phyloP scores from a whole-genome alignment of 495 filamentous ascomycete species.

The Podospora bellae-mahoneyi region DNA sequence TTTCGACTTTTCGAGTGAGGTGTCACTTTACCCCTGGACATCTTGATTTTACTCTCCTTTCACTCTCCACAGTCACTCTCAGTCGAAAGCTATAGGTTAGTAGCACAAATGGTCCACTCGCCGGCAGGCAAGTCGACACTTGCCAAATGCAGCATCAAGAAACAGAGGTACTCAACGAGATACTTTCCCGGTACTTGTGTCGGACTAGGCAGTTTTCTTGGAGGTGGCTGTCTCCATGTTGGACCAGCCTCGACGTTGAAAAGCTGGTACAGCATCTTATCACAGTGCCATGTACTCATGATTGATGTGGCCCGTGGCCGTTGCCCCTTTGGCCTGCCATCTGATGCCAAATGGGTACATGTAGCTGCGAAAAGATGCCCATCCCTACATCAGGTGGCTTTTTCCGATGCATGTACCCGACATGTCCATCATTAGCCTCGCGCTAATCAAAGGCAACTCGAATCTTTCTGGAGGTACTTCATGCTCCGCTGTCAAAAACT shows the following conservation, averaged over 20 bases:
- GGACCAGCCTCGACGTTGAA: neutral
- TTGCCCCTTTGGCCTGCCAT: neutral
- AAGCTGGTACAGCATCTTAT: neutral
- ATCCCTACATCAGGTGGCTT: neutral
- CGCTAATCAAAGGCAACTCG: neutral
- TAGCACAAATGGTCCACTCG: neutral
- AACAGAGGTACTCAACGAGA: neutral
- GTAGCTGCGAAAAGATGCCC: neutral
- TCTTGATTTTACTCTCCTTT: neutral
- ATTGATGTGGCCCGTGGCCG: neutral
- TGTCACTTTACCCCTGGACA: neutral
- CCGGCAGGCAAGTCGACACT: neutral
- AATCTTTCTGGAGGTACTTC: neutral
- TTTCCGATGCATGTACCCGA: neutral
- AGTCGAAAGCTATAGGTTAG: neutral
- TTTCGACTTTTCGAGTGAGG: neutral
- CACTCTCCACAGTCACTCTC: too few relatives aligned
- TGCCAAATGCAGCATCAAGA: neutral
- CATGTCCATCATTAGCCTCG: neutral
- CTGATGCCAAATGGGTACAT: neutral
- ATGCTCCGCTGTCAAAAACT: neutral
- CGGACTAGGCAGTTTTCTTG: neutral
- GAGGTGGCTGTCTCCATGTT: neutral
- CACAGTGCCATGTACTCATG: neutral
- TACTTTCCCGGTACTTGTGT: neutral